phyloP scores from a whole-genome alignment of 306 rosid species.

The Senna siamea region DNA sequence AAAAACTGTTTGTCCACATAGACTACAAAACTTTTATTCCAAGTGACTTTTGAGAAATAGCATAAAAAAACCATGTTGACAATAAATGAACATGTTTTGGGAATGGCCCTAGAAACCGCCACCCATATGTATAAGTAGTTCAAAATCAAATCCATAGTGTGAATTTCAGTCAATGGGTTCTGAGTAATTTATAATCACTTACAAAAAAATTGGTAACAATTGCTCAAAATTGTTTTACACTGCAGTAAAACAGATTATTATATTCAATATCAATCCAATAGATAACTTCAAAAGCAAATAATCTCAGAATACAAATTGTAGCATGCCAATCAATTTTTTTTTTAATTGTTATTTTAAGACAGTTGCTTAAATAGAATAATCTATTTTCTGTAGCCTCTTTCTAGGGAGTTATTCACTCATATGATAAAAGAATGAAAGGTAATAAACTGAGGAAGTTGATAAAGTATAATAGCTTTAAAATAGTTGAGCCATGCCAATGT shows the following conservation, averaged over 20 bases:
- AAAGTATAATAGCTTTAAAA: neutral
- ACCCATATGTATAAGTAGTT: neutral
- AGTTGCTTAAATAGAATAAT: slow-evolving; percentile 9
- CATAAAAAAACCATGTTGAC: neutral
- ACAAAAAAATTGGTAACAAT: neutral
- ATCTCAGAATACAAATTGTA: neutral
- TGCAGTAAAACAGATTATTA: neutral
- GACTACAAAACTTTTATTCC: neutral
- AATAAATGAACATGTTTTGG: neutral
- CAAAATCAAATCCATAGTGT: neutral
- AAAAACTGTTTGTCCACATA: neutral
- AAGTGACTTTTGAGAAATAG: neutral
- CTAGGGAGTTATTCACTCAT: neutral
- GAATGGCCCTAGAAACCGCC: neutral
- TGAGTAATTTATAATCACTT: neutral
- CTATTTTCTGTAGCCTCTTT: neutral
- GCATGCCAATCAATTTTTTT: neutral
- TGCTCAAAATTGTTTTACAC: neutral
- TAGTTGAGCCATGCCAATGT: neutral
- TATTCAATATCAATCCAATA: neutral
- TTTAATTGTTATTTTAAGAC: neutral
- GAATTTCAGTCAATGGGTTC: neutral
- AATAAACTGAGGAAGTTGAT: neutral
- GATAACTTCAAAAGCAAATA: neutral
- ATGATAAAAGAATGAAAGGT: neutral